These are phyloP conservation scores for Oligophagozyma castellii DNA, from an alignment of 1,139 yeast genomes.

Conservation along the genomic window DNA sequence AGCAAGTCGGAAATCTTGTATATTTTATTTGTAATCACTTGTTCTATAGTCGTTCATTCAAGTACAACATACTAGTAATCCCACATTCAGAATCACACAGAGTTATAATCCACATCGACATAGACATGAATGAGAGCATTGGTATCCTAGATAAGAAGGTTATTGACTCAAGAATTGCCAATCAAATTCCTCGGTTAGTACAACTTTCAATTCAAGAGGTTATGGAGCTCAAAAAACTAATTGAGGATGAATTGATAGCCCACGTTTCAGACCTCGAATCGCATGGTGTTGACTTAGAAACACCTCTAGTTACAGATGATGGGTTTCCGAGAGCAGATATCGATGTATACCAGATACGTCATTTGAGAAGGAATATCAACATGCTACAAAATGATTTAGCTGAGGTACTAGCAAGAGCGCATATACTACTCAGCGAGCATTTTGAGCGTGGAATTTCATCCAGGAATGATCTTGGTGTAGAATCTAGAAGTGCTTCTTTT, in stretches of 20 bases:
- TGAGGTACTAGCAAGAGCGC: slow-evolving; percentile 35
- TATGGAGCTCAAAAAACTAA: neutral
- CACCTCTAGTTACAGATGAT: slow-evolving; percentile 50
- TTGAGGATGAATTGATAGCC: neutral
- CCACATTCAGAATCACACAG: too few species aligned
- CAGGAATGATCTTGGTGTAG: slow-evolving; percentile 3
- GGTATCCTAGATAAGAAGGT: too few species aligned
- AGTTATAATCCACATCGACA: too few species aligned
- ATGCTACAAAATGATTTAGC: slow-evolving; percentile 57
- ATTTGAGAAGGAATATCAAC: slow-evolving; percentile 50
- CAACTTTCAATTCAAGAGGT: neutral
- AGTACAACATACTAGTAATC: too few species aligned
- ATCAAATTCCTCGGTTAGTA: too few species aligned
- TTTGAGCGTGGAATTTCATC: slow-evolving; percentile 17
- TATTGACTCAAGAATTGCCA: too few species aligned
- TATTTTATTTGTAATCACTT: too few species aligned
- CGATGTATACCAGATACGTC: slow-evolving; percentile 55
- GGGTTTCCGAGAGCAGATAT: slow-evolving; percentile 83
- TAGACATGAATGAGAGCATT: too few species aligned
- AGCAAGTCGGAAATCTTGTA: too few species aligned
- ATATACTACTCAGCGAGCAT: slow-evolving; percentile 32
- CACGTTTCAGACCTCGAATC: slow-evolving; percentile 7
- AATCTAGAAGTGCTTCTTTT: slow-evolving; percentile 24
- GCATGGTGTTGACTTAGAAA: slow-evolving; percentile 44
- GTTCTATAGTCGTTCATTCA: too few species aligned